These are phyloP conservation scores for Macrocystidia cucumis DNA, from an alignment of 1,284 basidiomycete species.

Conservation along the genomic window DNA sequence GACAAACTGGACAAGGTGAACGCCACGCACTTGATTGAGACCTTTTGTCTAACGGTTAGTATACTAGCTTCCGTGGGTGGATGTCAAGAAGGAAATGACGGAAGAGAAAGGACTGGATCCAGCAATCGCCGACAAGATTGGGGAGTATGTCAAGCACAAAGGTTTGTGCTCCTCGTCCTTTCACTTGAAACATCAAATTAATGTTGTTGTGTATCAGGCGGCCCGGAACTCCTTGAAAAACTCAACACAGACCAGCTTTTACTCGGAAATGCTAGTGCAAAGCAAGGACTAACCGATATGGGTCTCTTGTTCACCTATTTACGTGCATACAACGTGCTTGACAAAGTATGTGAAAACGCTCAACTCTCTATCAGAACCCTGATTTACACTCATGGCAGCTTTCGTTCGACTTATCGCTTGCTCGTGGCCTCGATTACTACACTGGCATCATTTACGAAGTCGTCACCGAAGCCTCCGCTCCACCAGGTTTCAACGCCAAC, in stretches of 20 bases:
- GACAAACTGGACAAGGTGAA: constrained; percentile 96
- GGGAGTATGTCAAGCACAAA: constrained; percentile 94
- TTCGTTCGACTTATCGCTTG: constrained; percentile 94
- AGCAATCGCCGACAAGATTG: constrained; percentile 89
- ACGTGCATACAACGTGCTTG: constrained; percentile 73
- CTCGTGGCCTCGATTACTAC: constrained; percentile 97
- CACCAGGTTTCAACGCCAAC: constrained; percentile 68
- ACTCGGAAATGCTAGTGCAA: constrained; percentile 68
- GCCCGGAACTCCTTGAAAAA: constrained; percentile 70
- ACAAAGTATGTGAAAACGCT: constrained; percentile 44
- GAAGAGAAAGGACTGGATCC: constrained; percentile 88
- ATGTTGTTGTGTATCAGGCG: constrained; percentile 37
- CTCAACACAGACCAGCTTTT: constrained; percentile 68
- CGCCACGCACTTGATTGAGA: neutral
- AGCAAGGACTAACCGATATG: constrained; percentile 91
- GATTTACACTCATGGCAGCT: constrained; percentile 39
- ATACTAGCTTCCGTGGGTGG: constrained; percentile 73
- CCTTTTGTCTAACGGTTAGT: constrained; percentile 1
- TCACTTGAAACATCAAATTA: constrained; percentile 3
- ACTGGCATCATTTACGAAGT: constrained; percentile 99
- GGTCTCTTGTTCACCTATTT: constrained; percentile 80
- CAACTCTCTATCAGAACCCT: constrained; percentile 6
- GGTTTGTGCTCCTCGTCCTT: constrained; percentile 37
- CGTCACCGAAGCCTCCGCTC: constrained; percentile 87
- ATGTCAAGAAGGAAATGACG: constrained; percentile 95